Base-by-base conservation (phyloP, 352 stramenopile species). In the Globisporangium heterothallicum region DNA sequence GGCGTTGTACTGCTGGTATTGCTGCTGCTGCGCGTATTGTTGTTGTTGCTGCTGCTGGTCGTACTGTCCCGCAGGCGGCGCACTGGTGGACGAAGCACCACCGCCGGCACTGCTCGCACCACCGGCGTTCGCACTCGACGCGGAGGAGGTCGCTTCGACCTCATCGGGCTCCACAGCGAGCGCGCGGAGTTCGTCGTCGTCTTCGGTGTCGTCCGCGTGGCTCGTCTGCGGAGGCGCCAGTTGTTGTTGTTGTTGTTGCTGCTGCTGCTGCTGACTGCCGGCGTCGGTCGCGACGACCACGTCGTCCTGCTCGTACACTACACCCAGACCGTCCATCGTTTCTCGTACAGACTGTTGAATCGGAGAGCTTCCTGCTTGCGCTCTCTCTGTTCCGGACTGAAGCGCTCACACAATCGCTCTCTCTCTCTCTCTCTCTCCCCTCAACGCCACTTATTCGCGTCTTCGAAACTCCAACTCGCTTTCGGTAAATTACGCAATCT, bases 251-350 rank as follows among this genome's bases (percentile, higher is more conserved):
- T 43, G 51, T 5, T 43, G 51, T 32, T 35, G 46, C 26, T 62
- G 56, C 24, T 66, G 43, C 18, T 29, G 38, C 34, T 58, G 35
- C 22, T 65, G 53, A 36, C 58, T 36, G 18, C 34, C 36, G 13
- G n/a, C 40, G 13, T 30, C 53, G 41, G 78, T 65, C 42, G 58
- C 58, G 38, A 69, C 63, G 36, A 63, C 59, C 43, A 72, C 53
- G 27, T 87, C 78, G 59, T 89, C 78, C 45, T 85, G 73, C 65
- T 89, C 78, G 68, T 89, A 87, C 46, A 87, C 78, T 47, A 89
- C 75, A 42, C 74, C 74, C 19, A 86, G 59, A 38, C 78, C 78
- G 64, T 88, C 78, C 78, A 88, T 88, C 52, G 21, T 6, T n/a
- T n/a, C n/a, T n/a, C n/a, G n/a, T n/a, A n/a, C n/a, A n/a, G n/a